These are phyloP conservation scores for Fusarium compactum DNA, from an alignment of 2,329 filamentous ascomycete species.

Conservation along the genomic window DNA sequence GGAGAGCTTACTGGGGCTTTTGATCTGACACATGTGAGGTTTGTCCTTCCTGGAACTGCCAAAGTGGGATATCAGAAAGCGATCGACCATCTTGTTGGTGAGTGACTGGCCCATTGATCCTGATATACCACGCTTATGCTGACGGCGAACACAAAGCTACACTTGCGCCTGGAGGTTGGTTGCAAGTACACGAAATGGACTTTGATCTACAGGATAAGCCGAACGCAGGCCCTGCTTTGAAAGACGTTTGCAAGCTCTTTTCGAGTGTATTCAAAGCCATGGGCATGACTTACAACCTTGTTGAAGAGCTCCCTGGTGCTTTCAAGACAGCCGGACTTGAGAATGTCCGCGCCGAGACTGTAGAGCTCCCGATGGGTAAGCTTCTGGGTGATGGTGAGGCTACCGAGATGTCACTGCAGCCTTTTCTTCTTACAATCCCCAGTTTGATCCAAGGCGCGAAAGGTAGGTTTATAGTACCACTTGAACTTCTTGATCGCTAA, in stretches of 20 bases:
- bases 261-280: slow-evolving; percentile 19
- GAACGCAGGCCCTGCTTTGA: neutral
- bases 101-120: fast-evolving
- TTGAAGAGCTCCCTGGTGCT: neutral
- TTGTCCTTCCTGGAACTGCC: slow-evolving; percentile 3
- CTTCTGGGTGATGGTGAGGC: neutral
- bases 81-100: slow-evolving; percentile 1
- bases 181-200: slow-evolving; percentile 30
- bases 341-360: neutral
- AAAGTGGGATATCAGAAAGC: slow-evolving; percentile 9
- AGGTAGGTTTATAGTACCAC: too few relatives aligned
- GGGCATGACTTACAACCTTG: slow-evolving; percentile 4
- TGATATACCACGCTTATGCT: fast-evolving
- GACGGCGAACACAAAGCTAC: neutral
- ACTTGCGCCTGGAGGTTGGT: slow-evolving; percentile 16
- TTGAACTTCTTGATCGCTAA: too few relatives aligned
- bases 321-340: slow-evolving; percentile 1
- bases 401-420: neutral
- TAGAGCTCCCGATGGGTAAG: slow-evolving; percentile 21
- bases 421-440: slow-evolving; percentile 19
- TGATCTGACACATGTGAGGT: slow-evolving; percentile 21
- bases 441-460: slow-evolving; percentile 12
- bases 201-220: neutral
- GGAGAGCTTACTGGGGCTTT: neutral
- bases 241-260: slow-evolving; percentile 8